Base-by-base conservation (phyloP, 768 basidiomycete genomes). In the Udeniomyces megalosporus region DNA sequence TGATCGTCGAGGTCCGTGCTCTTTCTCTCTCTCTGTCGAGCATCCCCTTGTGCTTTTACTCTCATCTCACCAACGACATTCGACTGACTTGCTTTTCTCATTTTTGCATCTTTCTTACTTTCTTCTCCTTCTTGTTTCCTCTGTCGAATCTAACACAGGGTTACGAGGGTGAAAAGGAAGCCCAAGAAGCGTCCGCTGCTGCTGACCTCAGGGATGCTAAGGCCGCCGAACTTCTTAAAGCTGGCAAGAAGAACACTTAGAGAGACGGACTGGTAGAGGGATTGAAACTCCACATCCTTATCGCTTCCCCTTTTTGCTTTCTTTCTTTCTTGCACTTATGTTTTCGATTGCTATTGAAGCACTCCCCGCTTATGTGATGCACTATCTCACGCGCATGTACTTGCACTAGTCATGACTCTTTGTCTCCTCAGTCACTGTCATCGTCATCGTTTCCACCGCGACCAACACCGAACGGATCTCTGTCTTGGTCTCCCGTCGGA, bases 1-100 rank as follows among this genome's bases (percentile, higher is more conserved):
- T 75, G 70, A 70, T 73, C 6, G 62, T 74, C 50, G 71, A 73
- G 53, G 73, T 61, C n/a, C 17, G 60, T 61, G 4, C 31, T 11
- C 15, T 51, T 24, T 3, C 17, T 12, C 17, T 51, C 42, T 22
- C 12, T 26, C n/a, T n/a, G n/a, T n/a, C n/a, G n/a, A n/a, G n/a
- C n/a, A n/a, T n/a, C n/a, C n/a, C n/a, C n/a, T n/a, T n/a, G n/a
- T n/a, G n/a, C n/a, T 26, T 29, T n/a, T 53, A 12, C 11, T n/a
- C 26, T 44, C 11, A 10, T 29, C 28, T 49, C 22, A 31, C 6
- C 5, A 6, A 14, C 7, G 24, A 15, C 4, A 6, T 24, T 46
- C 32, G 57, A 28, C 58, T 59, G 58, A 59, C 47, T 20, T n/a
- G n/a, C n/a, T n/a, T n/a, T n/a, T n/a, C n/a, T n/a, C n/a, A n/a